phyloP scores from a whole-genome alignment of 345 rosid genomes.

The Alliaria petiolata region DNA sequence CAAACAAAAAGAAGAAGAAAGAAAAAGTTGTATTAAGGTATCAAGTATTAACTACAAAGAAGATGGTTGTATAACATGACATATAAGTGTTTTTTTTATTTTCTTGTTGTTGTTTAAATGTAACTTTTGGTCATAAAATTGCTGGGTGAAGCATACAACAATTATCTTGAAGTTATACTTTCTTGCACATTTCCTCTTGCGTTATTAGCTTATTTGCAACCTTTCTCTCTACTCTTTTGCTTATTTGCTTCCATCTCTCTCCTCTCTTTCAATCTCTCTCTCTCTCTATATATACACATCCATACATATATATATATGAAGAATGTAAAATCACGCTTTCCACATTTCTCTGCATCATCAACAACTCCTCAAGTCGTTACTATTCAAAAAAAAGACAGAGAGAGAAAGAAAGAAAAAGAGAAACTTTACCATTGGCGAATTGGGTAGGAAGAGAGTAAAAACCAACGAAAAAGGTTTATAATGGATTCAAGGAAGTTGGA shows the following conservation, averaged over 20 bases:
- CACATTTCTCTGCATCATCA: slow-evolving; percentile 31
- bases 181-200: slow-evolving; percentile 44
- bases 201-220: slow-evolving; percentile 15
- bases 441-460: neutral
- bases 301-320: neutral
- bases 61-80: slow-evolving; percentile 1
- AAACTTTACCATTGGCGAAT: neutral
- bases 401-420: neutral
- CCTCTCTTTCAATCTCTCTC: neutral
- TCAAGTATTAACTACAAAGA: too few species aligned
- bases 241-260: neutral
- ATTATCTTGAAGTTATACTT: slow-evolving; percentile 37
- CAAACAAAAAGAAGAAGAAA: too few species aligned
- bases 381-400: neutral
- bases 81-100: neutral
- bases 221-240: slow-evolving; percentile 24
- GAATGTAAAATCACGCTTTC: slow-evolving; percentile 24
- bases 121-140: slow-evolving; percentile 17
- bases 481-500: slow-evolving; percentile 35
- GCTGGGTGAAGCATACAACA: slow-evolving; percentile 11
- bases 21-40: neutral
- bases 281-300: neutral
- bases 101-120: neutral
- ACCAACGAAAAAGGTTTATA: neutral
- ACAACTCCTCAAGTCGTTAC: slow-evolving; percentile 31